phyloP scores from a whole-genome alignment of 2,329 filamentous ascomycete genomes.

The Sarocladium kiliense region DNA sequence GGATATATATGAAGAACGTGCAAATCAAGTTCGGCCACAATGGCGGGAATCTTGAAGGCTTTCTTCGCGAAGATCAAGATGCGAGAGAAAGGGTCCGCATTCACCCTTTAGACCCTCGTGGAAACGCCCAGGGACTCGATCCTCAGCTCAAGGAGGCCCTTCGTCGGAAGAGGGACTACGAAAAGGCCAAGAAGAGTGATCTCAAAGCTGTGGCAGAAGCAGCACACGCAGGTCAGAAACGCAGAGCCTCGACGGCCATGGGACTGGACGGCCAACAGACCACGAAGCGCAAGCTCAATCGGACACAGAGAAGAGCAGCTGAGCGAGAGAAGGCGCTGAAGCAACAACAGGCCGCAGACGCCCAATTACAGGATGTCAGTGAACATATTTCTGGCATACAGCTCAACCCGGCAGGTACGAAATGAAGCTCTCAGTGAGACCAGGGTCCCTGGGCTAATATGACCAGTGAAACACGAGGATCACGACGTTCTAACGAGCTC shows the following conservation, averaged over 20 bases:
- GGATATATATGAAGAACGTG: conserved; percentile 67
- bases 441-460: conserved; percentile 1
- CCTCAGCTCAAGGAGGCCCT: conserved; percentile 51
- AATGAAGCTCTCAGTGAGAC: neutral
- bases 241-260: conserved; percentile 22
- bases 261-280: conserved; percentile 21
- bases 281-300: conserved; percentile 20
- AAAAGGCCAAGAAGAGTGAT: conserved; percentile 38
- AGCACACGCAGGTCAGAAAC: conserved; percentile 32
- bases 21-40: conserved; percentile 56
- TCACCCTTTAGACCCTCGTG: conserved; percentile 37
- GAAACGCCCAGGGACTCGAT: conserved; percentile 37
- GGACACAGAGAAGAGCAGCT: conserved; percentile 16
- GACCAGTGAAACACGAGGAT: conserved; percentile 44
- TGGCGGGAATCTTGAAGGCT: conserved; percentile 61
- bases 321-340: neutral
- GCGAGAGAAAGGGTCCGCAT: conserved; percentile 50
- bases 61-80: conserved; percentile 55
- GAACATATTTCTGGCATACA: neutral
- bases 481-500: conserved; percentile 26
- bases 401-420: neutral
- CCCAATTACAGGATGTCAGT: neutral
- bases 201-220: conserved; percentile 32
- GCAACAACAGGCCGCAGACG: neutral
- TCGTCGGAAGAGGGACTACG: conserved; percentile 61